phyloP scores from a whole-genome alignment of 208 protist genomes.

The Crithidia brevicula region DNA sequence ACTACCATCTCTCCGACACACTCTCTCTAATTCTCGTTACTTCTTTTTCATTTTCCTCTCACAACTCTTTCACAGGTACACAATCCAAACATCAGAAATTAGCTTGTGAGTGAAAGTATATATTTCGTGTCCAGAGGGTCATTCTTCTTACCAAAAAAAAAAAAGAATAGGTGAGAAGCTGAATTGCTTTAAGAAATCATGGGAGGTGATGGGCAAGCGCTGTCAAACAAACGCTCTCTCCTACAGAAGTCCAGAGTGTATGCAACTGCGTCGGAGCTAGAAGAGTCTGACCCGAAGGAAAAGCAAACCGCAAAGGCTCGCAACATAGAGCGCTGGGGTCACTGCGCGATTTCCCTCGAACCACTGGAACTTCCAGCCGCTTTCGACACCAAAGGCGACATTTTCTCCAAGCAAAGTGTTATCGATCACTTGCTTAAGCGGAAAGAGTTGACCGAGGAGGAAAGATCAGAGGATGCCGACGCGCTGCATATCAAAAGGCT shows the following conservation, averaged over 20 bases:
- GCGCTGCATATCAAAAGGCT: constrained; percentile 36
- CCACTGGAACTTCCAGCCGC: constrained; percentile 58
- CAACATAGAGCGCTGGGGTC: constrained; percentile 45
- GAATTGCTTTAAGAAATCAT: constrained; percentile 31
- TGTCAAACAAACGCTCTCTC: constrained; percentile 77
- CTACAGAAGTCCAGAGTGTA: constrained; percentile 60
- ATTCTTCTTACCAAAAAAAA: too few relatives aligned
- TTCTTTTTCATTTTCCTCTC: neutral
- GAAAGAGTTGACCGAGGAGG: constrained; percentile 13
- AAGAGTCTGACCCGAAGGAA: constrained; percentile 10
- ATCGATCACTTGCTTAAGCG: constrained; percentile 50
- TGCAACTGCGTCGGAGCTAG: constrained; percentile 33
- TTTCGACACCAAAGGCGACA: constrained; percentile 65
- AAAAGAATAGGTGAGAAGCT: neutral
- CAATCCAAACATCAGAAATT: too few relatives aligned
- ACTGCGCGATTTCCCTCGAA: constrained; percentile 66
- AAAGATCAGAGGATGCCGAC: neutral
- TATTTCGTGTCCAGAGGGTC: too few relatives aligned
- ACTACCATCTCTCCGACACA: neutral
- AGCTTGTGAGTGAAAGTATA: too few relatives aligned
- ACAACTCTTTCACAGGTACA: too few relatives aligned
- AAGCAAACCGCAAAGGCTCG: constrained; percentile 29
- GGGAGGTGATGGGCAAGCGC: constrained; percentile 84
- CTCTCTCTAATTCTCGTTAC: neutral
- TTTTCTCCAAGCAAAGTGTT: constrained; percentile 74